Evolutionary conservation across 306 rosid species (phyloP).

Genomic region (Vigna mungo): DNA sequence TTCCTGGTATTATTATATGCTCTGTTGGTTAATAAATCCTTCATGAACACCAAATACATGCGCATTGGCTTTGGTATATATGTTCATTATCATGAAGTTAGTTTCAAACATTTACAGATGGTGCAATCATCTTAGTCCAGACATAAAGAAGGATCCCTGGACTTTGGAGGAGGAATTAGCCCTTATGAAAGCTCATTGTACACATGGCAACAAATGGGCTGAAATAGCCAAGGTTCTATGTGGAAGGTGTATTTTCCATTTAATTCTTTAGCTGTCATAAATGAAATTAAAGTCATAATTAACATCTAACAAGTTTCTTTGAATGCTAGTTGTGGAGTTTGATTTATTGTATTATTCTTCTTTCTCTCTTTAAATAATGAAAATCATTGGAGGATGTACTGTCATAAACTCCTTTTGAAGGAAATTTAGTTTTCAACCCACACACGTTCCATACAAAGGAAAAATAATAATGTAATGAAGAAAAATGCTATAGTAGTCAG

Average conservation of each 20-base stretch:
- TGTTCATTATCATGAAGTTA: not conserved
- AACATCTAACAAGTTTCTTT: conserved; percentile 1
- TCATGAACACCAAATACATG: not conserved
- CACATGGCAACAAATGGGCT: conserved; percentile 95
- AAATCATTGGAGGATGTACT: conserved; percentile 22
- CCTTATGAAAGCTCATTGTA: conserved; percentile 83
- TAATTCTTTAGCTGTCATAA: conserved; percentile 23
- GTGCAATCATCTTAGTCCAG: conserved; percentile 98
- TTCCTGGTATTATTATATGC: not conserved
- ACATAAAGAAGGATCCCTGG: conserved; percentile 94
- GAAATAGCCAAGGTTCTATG: conserved; percentile 87
- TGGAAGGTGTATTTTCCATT: conserved; percentile 76
- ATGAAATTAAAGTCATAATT: conserved; percentile 33
- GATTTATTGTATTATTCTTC: not conserved
- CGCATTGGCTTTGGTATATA: not conserved
- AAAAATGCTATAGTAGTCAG: not conserved
- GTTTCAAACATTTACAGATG: conserved; percentile 66
- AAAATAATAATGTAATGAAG: not conserved
- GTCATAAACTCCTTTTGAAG: not conserved
- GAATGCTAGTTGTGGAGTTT: conserved; percentile 32
- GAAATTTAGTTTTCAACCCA: not conserved
- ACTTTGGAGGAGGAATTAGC: conserved; percentile 85
- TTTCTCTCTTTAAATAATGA: conserved; percentile 19
- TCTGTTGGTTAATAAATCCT: not conserved
- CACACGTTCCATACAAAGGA: not conserved